Evolutionary conservation across 192 early-diverging fungal species (phyloP), one percentile per base, ranked within the genome.

Genomic region (Coemansia sp.): DNA sequence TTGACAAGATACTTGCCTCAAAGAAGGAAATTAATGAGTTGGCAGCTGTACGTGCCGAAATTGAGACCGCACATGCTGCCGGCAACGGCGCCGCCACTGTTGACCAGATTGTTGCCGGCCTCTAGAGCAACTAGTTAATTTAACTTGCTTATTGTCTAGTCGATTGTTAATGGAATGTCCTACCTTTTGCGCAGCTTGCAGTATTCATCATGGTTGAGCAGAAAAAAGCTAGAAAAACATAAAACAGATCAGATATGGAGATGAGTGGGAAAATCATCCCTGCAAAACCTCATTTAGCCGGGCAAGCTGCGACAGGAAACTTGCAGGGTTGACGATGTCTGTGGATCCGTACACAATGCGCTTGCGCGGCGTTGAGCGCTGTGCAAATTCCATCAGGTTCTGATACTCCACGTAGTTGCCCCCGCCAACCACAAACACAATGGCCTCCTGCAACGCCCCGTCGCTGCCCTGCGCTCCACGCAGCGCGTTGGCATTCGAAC

Each of bases 391-490:
- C 78, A 88, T 85, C 68, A 98, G 66, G 76, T 98, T 98, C 65
- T 97, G 94, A 74, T 95, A 95, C 82, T 99, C 97, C 54, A 95
- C 81, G 79, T 98, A 99, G 72, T 97, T 97, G 24, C 97, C 97
- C 34, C 97, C 97, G 25, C 97, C 97, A 44, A 98, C 86, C 10
- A 95, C 91, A 87, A 99, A 98, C 23, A 99, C 97, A 72, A 99
- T 90, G 4, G 95, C 96, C 56, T 97, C 92, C 58, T 93, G 88
- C 65, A 91, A 62, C 0, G 86, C 78, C 0, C 81, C 79, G n/a
- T 81, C 76, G 73, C 73, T 66, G 65, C 51, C 69, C 60, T 18
- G 67, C 63, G 25, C 67, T 3, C 61, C 61, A 24, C 61, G 51
- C 49, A 41, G 38, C 61, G 74, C 80, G 66, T 34, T 74, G 58